Evolutionary conservation across 768 basidiomycete species (phyloP), one percentile per base, ranked within the genome.

Genomic region (Leccinum rimulosum): DNA sequence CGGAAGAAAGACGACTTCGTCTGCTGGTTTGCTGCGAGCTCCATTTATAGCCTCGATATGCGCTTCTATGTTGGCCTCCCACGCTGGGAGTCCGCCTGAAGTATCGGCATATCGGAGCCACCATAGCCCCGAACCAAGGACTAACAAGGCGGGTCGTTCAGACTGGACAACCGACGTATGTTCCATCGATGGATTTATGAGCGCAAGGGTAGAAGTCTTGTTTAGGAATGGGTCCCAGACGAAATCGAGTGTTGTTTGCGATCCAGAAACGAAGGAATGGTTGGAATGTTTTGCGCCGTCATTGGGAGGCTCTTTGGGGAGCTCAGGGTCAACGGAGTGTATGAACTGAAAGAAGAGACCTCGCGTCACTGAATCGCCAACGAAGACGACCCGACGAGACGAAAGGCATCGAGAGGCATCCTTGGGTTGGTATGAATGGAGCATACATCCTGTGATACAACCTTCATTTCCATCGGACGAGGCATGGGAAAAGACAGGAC

Each of bases 211-310:
- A 54, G 77, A 75, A 1, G 88, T 84, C 12, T 79, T 74, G 70
- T 95, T 97, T 48, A 96, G 80, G 71, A 84, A 96, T 15, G 94
- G 94, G 65, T 95, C 94, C 94, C 94, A 94, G 62, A 78, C 68
- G 72, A 93, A 92, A 11, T 80, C 77, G 17, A 91, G 68, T 15
- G 77, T 66, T 52, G 77, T 80, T 25, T 79, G 80, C 45, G 79
- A 73, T 30, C 64, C 70, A 4, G 85, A 79, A 9, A 70, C 70
- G 28, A 86, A 75, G 5, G 66, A 71, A 64, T 88, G 76, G 71
- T 95, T 84, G 1, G 79, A 70, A 72, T 96, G 93, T 72, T 89
- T 93, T 56, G 80, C 75, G 27, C 81, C 81, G 50, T 85, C 82
- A 59, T 84, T 74, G 12, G 80, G 71, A 48, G 81, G 84, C 36